phyloP scores from a whole-genome alignment of 768 basidiomycete genomes.

The Russula dissimulans region DNA sequence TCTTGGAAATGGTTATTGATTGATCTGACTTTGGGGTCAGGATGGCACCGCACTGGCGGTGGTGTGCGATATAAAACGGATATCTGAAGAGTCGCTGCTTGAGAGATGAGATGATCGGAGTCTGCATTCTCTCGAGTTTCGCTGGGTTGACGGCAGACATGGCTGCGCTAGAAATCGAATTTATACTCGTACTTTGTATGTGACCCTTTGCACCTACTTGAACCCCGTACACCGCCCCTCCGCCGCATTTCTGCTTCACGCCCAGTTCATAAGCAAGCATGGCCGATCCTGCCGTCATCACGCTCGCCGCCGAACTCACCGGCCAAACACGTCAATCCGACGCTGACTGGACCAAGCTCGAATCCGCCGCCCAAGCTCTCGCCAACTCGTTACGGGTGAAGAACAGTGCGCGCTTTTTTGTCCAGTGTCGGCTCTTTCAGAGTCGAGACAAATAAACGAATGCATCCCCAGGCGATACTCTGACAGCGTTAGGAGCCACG shows the following conservation, averaged over 20 bases:
- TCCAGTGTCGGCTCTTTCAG: not conserved
- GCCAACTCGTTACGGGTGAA: constrained; percentile 14
- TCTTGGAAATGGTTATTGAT: no score
- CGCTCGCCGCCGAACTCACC: constrained; percentile 13
- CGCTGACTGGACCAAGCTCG: constrained; percentile 16
- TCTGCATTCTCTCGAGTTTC: no score
- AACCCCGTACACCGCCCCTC: not conserved
- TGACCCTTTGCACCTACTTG: not conserved
- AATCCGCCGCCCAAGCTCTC: constrained; percentile 11
- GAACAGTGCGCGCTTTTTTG: constrained; percentile 5
- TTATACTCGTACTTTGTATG: no score
- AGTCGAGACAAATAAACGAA: not conserved
- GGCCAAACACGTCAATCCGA: constrained; percentile 10
- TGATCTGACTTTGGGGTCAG: no score
- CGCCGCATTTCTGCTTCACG: not conserved
- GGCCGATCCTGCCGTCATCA: constrained; percentile 7
- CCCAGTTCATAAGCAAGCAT: not conserved
- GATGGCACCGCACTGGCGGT: no score
- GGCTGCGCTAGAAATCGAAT: no score
- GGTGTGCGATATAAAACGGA: no score
- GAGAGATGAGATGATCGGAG: no score
- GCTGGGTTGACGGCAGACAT: no score
- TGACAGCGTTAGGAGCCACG: constrained; percentile 57
- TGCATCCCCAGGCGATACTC: constrained; percentile 49
- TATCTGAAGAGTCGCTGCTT: no score